Percentiles rank a stretch among this genome's conserved stretches.
phyloP scores from a whole-genome alignment of 2,329 filamentous ascomycete species.

The Arthroderma sp. region DNA sequence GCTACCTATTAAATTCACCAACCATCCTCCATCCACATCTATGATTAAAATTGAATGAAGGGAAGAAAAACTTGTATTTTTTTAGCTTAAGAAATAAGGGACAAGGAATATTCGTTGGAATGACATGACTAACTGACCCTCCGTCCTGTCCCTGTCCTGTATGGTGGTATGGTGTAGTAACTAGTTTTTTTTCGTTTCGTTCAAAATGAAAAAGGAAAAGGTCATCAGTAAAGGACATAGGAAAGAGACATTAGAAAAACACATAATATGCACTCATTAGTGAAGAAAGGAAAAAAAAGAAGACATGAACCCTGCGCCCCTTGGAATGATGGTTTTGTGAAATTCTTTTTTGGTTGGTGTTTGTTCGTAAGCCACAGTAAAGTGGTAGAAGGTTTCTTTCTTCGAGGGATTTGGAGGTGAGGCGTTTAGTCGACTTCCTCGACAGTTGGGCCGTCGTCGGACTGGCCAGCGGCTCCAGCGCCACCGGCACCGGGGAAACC shows the following conservation, averaged over 20 bases:
- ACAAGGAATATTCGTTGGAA: background rate
- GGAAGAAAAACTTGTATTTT: background rate
- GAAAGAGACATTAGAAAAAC: conserved; percentile 4
- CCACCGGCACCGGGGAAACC: conserved; percentile 29
- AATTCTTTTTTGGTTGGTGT: background rate
- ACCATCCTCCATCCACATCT: background rate
- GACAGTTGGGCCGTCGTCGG: conserved; percentile 50
- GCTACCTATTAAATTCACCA: background rate
- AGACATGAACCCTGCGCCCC: conserved; percentile 14
- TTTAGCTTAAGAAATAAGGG: background rate
- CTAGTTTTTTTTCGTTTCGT: conserved; percentile 1
- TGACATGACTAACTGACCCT: background rate
- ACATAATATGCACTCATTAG: conserved; percentile 9
- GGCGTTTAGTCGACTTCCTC: conserved; percentile 53
- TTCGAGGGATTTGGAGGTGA: background rate
- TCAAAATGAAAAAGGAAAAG: background rate
- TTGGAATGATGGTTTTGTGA: conserved; percentile 1
- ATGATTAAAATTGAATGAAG: background rate
- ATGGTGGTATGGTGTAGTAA: background rate
- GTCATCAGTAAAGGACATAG: background rate
- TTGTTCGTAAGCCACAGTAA: background rate
- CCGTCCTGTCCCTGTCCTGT: background rate
- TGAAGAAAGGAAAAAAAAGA: conserved; percentile 16
- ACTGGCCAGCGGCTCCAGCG: conserved; percentile 35
- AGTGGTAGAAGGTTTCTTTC: background rate